Conservation (phyloP, 148 eudicot genomes). For the Silene uniflora region DNA sequence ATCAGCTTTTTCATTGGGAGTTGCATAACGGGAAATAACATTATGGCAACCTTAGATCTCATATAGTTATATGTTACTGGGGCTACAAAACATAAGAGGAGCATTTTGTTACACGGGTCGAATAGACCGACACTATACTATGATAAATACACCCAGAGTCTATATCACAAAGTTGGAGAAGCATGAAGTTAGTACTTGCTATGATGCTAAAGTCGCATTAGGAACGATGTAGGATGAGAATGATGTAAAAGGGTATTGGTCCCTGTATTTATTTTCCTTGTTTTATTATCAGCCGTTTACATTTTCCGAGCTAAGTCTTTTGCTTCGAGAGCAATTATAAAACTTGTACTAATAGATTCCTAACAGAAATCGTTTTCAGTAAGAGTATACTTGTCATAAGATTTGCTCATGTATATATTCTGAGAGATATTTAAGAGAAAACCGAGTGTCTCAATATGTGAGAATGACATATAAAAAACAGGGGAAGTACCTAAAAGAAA, state of each 20-base stretch:
- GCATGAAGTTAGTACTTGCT: background rate
- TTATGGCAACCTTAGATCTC: background rate
- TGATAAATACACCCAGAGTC: background rate
- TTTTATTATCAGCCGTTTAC: background rate
- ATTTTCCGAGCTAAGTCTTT: background rate
- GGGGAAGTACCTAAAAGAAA: conserved; percentile 5
- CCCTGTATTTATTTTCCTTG: background rate
- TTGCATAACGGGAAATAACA: background rate
- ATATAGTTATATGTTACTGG: no score
- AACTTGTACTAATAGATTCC: background rate
- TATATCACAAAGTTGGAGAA: background rate
- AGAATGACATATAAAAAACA: background rate
- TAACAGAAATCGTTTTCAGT: background rate
- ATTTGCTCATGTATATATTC: background rate
- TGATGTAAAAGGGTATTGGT: background rate
- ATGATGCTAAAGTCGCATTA: background rate
- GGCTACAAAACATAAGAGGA: no score
- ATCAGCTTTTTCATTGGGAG: background rate
- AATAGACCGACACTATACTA: background rate
- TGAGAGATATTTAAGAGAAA: background rate
- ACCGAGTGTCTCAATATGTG: background rate
- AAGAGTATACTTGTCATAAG: background rate
- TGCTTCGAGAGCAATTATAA: background rate
- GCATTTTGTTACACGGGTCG: no score
- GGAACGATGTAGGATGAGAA: background rate